These are phyloP conservation scores for Kwoniella pini DNA, from an alignment of 768 basidiomycete genomes.

Conservation along the genomic window DNA sequence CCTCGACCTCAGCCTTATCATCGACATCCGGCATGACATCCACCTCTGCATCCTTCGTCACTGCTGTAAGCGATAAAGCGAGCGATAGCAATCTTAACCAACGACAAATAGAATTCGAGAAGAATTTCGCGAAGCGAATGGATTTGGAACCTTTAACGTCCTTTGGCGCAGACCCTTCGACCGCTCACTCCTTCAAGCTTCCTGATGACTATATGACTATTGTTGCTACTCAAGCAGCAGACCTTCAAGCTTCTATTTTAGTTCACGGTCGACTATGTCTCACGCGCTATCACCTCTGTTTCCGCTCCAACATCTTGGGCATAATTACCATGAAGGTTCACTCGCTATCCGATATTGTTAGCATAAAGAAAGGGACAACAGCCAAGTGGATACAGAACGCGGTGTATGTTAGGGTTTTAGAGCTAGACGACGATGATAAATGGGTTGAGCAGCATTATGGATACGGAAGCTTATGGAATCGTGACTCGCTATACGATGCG, in stretches of 20 bases:
- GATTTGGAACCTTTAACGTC: slow-evolving; percentile 1
- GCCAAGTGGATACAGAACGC: slow-evolving; percentile 45
- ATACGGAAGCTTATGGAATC: slow-evolving; percentile 34
- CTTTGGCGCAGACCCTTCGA: not conserved
- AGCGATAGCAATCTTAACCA: slow-evolving; percentile 9
- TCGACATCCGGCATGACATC: not conserved
- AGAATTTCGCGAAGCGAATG: slow-evolving; percentile 6
- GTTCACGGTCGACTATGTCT: slow-evolving; percentile 36
- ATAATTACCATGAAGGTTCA: slow-evolving; percentile 27
- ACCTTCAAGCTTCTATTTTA: slow-evolving; percentile 29
- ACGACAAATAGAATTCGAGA: slow-evolving; percentile 7
- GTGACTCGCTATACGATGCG: slow-evolving; percentile 28
- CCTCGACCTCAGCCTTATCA: not conserved
- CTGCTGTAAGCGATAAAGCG: slow-evolving; percentile 5
- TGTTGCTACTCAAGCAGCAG: slow-evolving; percentile 31
- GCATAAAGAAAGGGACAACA: slow-evolving; percentile 28
- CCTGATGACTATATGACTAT: slow-evolving; percentile 30
- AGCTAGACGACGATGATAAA: slow-evolving; percentile 2
- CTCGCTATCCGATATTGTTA: slow-evolving; percentile 14
- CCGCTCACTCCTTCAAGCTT: not conserved
- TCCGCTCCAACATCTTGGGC: slow-evolving; percentile 38
- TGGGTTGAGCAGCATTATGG: slow-evolving; percentile 18
- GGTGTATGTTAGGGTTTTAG: slow-evolving; percentile 17
- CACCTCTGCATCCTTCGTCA: not conserved
- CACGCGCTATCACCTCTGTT: slow-evolving; percentile 33